Conservation (phyloP, 768 basidiomycete species). For the Leccinum subtestaceum region DNA sequence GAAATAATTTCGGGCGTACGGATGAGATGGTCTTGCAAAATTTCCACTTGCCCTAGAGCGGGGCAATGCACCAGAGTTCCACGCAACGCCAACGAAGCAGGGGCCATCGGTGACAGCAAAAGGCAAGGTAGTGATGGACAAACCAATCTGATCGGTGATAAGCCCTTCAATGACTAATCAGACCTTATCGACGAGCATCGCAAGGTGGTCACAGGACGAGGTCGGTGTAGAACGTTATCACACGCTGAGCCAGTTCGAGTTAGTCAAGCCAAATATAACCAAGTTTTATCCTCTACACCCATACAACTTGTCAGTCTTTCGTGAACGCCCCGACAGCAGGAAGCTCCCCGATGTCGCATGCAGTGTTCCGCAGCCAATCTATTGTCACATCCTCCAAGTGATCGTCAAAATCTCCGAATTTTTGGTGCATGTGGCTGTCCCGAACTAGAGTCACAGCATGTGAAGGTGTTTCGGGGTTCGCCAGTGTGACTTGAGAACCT, state of each 20-base stretch:
- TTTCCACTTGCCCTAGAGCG: conserved; percentile 47
- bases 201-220: neutral
- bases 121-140: neutral
- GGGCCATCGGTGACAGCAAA: conserved; percentile 10
- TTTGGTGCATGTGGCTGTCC: conserved; percentile 48
- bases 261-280: neutral
- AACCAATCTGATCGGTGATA: neutral
- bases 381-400: conserved; percentile 69
- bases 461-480: conserved; percentile 42
- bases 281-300: neutral
- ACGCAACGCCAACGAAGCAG: conserved; percentile 28
- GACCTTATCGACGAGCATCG: neutral
- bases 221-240: neutral
- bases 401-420: conserved; percentile 80
- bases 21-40: conserved; percentile 56
- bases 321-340: conserved; percentile 5
- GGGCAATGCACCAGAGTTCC: conserved; percentile 63
- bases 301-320: neutral
- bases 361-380: conserved; percentile 46
- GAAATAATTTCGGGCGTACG: conserved; percentile 28
- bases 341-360: conserved; percentile 26
- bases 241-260: neutral
- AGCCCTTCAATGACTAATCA: neutral
- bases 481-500: conserved; percentile 47
- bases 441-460: conserved; percentile 50